A percentile compares a stretch with the other conserved stretches of the same genome.
phyloP scores from a whole-genome alignment of 495 filamentous ascomycete genomes.

The Penicillium waksmanii region DNA sequence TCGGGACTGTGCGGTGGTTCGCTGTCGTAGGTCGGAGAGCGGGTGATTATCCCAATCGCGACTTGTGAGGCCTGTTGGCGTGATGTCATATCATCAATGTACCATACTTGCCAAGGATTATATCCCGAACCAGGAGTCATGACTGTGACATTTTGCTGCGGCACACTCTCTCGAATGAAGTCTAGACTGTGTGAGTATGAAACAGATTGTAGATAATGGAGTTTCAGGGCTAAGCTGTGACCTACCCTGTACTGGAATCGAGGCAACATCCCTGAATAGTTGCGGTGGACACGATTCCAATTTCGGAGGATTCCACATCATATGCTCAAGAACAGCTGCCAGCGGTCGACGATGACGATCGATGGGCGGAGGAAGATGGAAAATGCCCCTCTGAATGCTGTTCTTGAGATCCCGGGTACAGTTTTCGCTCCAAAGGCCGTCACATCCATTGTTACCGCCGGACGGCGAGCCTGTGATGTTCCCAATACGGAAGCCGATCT shows the following conservation, averaged over 20 bases:
- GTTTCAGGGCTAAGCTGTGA: neutral
- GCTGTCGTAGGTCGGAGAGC: constrained; percentile 37
- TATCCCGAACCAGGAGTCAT: constrained; percentile 35
- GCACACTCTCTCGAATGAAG: constrained; percentile 39
- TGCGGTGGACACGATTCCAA: constrained; percentile 36
- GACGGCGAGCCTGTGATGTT: constrained; percentile 45
- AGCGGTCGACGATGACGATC: constrained; percentile 38
- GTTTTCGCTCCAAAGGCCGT: constrained; percentile 43
- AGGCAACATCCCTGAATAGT: constrained; percentile 42
- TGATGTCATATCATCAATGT: constrained; percentile 42
- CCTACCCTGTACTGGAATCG: constrained; percentile 43
- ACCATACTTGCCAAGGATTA: constrained; percentile 47
- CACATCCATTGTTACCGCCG: constrained; percentile 45
- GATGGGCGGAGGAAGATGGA: constrained; percentile 31
- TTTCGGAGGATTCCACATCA: constrained; percentile 28
- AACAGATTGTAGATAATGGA: neutral
- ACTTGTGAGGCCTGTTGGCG: constrained; percentile 43
- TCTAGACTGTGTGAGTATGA: constrained; percentile 22
- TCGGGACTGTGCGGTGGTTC: constrained; percentile 27
- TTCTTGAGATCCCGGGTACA: constrained; percentile 43
- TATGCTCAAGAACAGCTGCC: constrained; percentile 33
- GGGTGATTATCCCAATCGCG: constrained; percentile 47
- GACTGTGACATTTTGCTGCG: constrained; percentile 32
- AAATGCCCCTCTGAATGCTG: constrained; percentile 34
- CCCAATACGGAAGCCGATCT: constrained; percentile 45